Base-by-base conservation (phyloP, 345 rosid species). In the Nephelium lappaceum region DNA sequence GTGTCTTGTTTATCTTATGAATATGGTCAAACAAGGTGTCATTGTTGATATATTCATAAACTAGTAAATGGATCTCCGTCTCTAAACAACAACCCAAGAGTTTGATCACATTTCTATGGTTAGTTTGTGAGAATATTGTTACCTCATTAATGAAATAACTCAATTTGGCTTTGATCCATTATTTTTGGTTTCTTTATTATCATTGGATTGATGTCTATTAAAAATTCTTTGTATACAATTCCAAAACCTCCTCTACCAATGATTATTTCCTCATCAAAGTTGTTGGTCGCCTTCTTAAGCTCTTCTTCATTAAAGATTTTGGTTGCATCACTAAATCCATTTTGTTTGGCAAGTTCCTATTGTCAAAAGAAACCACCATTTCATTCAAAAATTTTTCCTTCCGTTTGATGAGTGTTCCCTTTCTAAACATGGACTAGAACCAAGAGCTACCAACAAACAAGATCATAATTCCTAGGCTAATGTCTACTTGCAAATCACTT, bases 281-380 rank as follows among this genome's bases (percentile, higher is more conserved):
- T 82, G 36, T 82, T 68, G 24, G 86, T 81, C 0, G 88, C 86
- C 42, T 71, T 86, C 31, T 76, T 78, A 18, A 85, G 85, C 55
- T 72, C 80, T 27, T 67, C 69, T 42, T 58, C 82, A 0, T 27
- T 57, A 23, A 81, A 79, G 14, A 84, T 71, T 75, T 66, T 84
- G 9, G 81, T 74, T 6, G 15, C 68, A n/a, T 9, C 25, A 0
- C 60, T 25, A 11, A 69, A 11, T 57, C 60, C 67, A 31, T 10
- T 31, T 61, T 41, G 27, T 51, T 73, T 39, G 3, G 79, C 68
- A 14, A 83, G 80, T 27, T 77, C 41, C 15, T 69, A 25, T 64
- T 65, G 84, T 39, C 81, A 69, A 39, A 84, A 24, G 6, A 67
- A 23, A 8, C 84, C 84, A 19, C 84, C 84, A 24, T 84, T 84